Percentiles rank a stretch among this genome's conserved stretches.
These are phyloP conservation scores for Corylus heterophylla DNA, from an alignment of 306 rosid genomes.

Conservation along the genomic window DNA sequence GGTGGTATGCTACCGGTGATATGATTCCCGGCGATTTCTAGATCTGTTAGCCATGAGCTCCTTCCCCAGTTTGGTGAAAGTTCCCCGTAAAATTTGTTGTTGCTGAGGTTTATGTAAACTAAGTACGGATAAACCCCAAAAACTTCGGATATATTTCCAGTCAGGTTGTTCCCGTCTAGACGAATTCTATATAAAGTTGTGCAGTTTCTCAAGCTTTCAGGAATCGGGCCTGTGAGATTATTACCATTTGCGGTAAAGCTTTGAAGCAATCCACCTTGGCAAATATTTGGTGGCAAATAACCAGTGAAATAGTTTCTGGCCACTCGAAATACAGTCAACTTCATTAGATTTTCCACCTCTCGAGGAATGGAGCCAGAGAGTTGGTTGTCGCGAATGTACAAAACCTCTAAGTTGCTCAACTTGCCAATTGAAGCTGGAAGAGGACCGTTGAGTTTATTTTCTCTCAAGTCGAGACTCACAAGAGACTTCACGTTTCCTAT, in stretches of 20 bases:
- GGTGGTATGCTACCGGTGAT: constrained; percentile 11
- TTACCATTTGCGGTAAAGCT: not conserved
- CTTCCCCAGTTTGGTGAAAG: constrained; percentile 9
- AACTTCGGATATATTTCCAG: constrained; percentile 16
- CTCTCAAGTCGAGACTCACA: constrained; percentile 15
- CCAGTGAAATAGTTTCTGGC: not conserved
- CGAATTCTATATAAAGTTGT: not conserved
- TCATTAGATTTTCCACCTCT: constrained; percentile 15
- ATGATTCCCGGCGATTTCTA: not conserved
- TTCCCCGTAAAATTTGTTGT: constrained; percentile 3
- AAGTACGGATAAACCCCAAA: not conserved
- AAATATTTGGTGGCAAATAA: not conserved
- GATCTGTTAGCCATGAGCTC: not conserved
- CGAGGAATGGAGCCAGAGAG: constrained; percentile 4
- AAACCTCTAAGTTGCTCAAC: constrained; percentile 7
- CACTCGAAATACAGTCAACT: constrained; percentile 16
- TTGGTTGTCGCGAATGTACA: not conserved
- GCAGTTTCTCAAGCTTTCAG: constrained; percentile 10
- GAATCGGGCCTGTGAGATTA: constrained; percentile 2
- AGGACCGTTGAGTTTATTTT: constrained; percentile 11
- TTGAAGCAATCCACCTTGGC: constrained; percentile 7
- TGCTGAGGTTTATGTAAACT: not conserved
- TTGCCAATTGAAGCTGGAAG: constrained; percentile 9
- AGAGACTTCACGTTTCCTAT: constrained; percentile 36
- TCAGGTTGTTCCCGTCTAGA: constrained; percentile 13